Percentiles rank a stretch among this genome's conserved stretches.
Evolutionary conservation across 306 rosid species (phyloP).

Genomic region (Dicorynia guianensis): DNA sequence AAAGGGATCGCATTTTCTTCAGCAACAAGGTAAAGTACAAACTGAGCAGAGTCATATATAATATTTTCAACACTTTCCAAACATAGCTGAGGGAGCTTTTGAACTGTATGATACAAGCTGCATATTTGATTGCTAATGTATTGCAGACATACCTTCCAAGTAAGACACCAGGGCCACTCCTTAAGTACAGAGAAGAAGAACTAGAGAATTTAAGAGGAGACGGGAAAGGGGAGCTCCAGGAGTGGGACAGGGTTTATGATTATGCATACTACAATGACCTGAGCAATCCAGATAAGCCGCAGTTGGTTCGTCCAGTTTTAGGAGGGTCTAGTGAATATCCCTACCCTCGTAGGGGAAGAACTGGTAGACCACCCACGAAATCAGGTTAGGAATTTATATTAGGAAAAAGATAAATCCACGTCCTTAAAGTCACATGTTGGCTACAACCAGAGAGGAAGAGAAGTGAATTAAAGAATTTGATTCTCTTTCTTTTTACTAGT

Average conservation of each 20-base stretch:
- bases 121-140: slow-evolving; percentile 1
- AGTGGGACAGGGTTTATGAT: slow-evolving; percentile 87
- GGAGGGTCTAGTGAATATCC: slow-evolving; percentile 84
- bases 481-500: too few relatives aligned
- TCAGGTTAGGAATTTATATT: slow-evolving; percentile 56
- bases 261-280: slow-evolving; percentile 80
- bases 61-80: too few relatives aligned
- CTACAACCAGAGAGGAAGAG: too few relatives aligned
- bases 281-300: slow-evolving; percentile 60
- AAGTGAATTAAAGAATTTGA: too few relatives aligned
- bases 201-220: slow-evolving; percentile 69
- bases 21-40: slow-evolving; percentile 63
- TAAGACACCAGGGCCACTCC: slow-evolving; percentile 70
- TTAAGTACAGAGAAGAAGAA: slow-evolving; percentile 75
- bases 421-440: too few relatives aligned
- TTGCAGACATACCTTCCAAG: slow-evolving; percentile 70
- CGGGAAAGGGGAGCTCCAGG: slow-evolving; percentile 59
- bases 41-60: too few relatives aligned
- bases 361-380: slow-evolving; percentile 62
- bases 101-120: not conserved
- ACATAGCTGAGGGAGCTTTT: not conserved
- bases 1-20: slow-evolving; percentile 76
- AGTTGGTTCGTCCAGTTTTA: slow-evolving; percentile 69
- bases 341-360: slow-evolving; percentile 87
- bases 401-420: too few relatives aligned